Evolutionary conservation across 2,329 filamentous ascomycete genomes (phyloP), one percentile per base, ranked within the genome.

Genomic region (Monilinia fructigena): DNA sequence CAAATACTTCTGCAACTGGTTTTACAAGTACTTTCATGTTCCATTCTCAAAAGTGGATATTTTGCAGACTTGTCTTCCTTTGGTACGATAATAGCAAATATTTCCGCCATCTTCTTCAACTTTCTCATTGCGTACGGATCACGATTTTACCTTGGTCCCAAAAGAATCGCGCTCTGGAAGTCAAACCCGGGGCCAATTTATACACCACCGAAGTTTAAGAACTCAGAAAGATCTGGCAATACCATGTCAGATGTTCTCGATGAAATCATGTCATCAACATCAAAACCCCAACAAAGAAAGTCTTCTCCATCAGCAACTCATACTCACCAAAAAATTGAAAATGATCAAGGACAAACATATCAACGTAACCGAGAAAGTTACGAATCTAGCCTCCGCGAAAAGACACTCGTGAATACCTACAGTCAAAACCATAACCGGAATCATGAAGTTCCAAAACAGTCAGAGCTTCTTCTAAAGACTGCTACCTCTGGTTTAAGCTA

Each of bases 1-100:
- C 90, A 93, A 73, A 74, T 82, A 1, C 74, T 89, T 42, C 81
- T 87, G 28, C 58, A 61, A 28, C 74, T 91, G 14, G 74, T 82
- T 7, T 77, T 87, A 14, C 83, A 90, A 48, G 76, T 82, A 53
- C 72, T 82, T 20, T 83, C 86, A 60, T 77, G 71, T 59, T 71
- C 68, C 47, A 63, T 72, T 10, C 72, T 72, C 64, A 69, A 69
- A 11, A 70, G 66, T n/a, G 67, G 66, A 3, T 45, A 70, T 38
- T 62, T 75, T 31, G 66, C 66, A 28, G 56, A 73, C 60, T 62
- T 69, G 20, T 67, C 66, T 10, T 66, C 71, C 11, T 42, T 66
- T 52, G 55, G 63, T 16, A 70, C 66, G 1, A 68, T 68, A 28
- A 72, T 56, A 55, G 82, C 82, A 0, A 89, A 93, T 72, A 70